Evolutionary conservation across 768 basidiomycete species (phyloP).

Genomic region (Podaxis rugospora): DNA sequence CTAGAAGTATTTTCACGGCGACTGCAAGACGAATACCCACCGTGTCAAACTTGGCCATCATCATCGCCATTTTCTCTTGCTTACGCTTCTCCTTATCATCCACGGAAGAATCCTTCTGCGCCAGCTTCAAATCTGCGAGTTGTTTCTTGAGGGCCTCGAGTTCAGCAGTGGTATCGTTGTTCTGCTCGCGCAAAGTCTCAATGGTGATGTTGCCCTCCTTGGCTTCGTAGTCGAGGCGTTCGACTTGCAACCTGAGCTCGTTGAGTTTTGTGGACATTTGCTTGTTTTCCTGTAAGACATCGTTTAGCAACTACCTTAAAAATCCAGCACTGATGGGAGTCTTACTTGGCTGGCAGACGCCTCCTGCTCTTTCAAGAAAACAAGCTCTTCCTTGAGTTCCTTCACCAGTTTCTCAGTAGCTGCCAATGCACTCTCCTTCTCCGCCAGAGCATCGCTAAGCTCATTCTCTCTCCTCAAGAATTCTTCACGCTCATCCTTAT

Average conservation of each 20-base stretch:
- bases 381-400: conserved; percentile 85
- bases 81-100: conserved; percentile 99
- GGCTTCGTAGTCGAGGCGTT: conserved; percentile 91
- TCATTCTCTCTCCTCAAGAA: conserved; percentile 97
- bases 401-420: conserved; percentile 83
- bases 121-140: conserved; percentile 70
- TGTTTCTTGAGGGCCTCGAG: conserved; percentile 85
- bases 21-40: conserved; percentile 40
- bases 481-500: conserved; percentile 96
- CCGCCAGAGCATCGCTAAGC: conserved; percentile 86
- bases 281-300: conserved; percentile 75
- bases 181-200: conserved; percentile 95
- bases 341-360: conserved; percentile 66
- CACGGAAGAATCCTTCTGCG: conserved; percentile 79
- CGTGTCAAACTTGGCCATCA: conserved; percentile 99
- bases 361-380: conserved; percentile 91
- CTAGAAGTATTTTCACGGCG: conserved; percentile 2
- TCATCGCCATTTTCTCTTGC: conserved; percentile 98
- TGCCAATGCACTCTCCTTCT: conserved; percentile 79
- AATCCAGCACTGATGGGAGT: conserved; percentile 8
- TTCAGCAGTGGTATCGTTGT: conserved; percentile 78
- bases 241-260: conserved; percentile 87
- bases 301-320: not conserved
- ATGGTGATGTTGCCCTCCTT: conserved; percentile 91
- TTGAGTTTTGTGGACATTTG: conserved; percentile 89